phyloP scores from a whole-genome alignment of 768 basidiomycete species.

The Naematelia encephala region DNA sequence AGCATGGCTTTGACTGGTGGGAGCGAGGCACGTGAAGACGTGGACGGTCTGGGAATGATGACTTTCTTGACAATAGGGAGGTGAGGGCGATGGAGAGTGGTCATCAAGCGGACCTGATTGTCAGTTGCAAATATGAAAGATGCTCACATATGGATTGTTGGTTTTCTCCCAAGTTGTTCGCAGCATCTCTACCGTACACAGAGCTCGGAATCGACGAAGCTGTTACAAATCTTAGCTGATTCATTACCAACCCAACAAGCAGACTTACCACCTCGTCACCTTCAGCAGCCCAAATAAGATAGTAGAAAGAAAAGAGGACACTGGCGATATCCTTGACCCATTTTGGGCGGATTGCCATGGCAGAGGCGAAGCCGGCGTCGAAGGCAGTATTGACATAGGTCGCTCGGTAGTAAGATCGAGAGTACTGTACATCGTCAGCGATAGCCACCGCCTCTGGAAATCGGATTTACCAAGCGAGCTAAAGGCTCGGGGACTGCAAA shows the following conservation, averaged over 20 bases:
- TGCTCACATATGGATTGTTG: conserved; percentile 77
- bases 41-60: conserved; percentile 72
- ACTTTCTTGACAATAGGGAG: conserved; percentile 70
- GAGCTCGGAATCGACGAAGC: conserved; percentile 86
- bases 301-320: conserved; percentile 80
- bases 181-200: conserved; percentile 94
- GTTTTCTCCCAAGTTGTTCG: conserved; percentile 97
- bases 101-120: conserved; percentile 65
- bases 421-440: conserved; percentile 60
- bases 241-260: neutral
- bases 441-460: neutral
- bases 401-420: conserved; percentile 88
- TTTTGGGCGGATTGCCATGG: conserved; percentile 84
- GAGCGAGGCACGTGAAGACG: conserved; percentile 62
- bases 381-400: conserved; percentile 91
- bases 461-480: conserved; percentile 68
- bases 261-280: conserved; percentile 91
- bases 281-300: conserved; percentile 81
- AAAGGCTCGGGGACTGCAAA: conserved; percentile 71
- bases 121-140: neutral
- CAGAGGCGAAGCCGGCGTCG: conserved; percentile 96
- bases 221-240: conserved; percentile 45
- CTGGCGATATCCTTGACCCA: conserved; percentile 87
- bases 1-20: conserved; percentile 80
- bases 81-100: conserved; percentile 57